Percentiles rank a stretch among this genome's conserved stretches.
These are phyloP conservation scores for Fusarium acutatum DNA, from an alignment of 2,329 filamentous ascomycete genomes.

Conservation along the genomic window DNA sequence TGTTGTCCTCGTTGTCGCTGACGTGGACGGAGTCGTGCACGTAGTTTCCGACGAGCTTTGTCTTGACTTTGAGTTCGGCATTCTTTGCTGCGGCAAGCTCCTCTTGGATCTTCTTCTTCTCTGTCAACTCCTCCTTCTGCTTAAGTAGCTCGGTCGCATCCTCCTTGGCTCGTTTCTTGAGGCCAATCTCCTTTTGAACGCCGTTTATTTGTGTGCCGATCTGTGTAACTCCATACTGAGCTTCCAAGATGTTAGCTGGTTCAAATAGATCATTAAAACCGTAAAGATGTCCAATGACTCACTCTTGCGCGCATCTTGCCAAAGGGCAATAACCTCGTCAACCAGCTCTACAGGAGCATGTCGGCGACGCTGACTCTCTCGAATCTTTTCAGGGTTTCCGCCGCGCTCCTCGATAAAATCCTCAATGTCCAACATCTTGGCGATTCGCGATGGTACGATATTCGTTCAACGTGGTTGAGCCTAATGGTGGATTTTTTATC, in stretches of 20 bases:
- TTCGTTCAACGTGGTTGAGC: slow-evolving; percentile 19
- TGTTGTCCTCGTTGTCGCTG: slow-evolving; percentile 89
- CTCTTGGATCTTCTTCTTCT: slow-evolving; percentile 82
- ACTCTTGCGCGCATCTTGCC: slow-evolving; percentile 83
- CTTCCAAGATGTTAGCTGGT: slow-evolving; percentile 37
- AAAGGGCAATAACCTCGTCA: slow-evolving; percentile 88
- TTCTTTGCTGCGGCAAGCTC: slow-evolving; percentile 81
- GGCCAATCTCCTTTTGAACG: slow-evolving; percentile 87
- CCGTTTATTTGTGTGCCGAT: slow-evolving; percentile 87
- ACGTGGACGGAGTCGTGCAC: slow-evolving; percentile 89
- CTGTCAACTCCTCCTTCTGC: slow-evolving; percentile 80
- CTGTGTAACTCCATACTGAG: slow-evolving; percentile 81
- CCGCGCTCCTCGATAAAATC: slow-evolving; percentile 88
- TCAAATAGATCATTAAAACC: background rate
- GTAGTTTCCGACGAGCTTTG: slow-evolving; percentile 74
- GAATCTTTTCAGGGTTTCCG: slow-evolving; percentile 89
- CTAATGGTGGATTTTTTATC: slow-evolving; percentile 36
- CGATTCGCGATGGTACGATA: slow-evolving; percentile 28
- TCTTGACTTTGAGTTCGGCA: slow-evolving; percentile 75
- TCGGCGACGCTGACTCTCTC: slow-evolving; percentile 87
- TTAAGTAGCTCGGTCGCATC: slow-evolving; percentile 81
- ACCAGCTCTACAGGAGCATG: slow-evolving; percentile 83
- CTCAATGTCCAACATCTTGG: slow-evolving; percentile 75
- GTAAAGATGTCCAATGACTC: slow-evolving; percentile 33
- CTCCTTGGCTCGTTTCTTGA: slow-evolving; percentile 95